These are phyloP conservation scores for Evansstolkia leycettana DNA, from an alignment of 495 filamentous ascomycete genomes.

Conservation along the genomic window DNA sequence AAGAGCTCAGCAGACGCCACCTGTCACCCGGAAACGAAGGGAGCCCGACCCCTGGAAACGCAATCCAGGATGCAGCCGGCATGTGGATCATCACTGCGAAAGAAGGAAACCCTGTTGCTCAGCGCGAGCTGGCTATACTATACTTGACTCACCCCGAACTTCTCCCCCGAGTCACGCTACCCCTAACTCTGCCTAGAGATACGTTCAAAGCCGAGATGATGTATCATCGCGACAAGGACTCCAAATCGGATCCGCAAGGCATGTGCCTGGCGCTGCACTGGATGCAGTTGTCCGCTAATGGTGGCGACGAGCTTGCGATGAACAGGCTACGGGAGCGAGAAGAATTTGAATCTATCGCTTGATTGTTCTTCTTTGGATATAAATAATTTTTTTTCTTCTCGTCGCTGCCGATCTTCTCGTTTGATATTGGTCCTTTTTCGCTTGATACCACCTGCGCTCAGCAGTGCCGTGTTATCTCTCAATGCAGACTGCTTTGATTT, in stretches of 20 bases:
- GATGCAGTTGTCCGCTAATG: constrained; percentile 85
- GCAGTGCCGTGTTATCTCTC: background rate
- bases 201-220: constrained; percentile 87
- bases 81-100: constrained; percentile 95
- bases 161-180: constrained; percentile 71
- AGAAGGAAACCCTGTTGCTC: constrained; percentile 85
- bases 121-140: constrained; percentile 86
- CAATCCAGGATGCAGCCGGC: constrained; percentile 71
- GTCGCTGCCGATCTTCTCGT: constrained; percentile 1
- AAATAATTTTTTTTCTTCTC: constrained; percentile 6
- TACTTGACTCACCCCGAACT: constrained; percentile 89
- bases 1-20: constrained; percentile 29
- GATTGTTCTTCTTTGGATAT: constrained; percentile 7
- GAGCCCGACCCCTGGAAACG: constrained; percentile 24
- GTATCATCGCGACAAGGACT: constrained; percentile 41
- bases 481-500: background rate
- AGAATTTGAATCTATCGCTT: constrained; percentile 43
- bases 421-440: constrained; percentile 1
- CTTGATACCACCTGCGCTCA: constrained; percentile 10
- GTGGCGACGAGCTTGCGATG: constrained; percentile 77
- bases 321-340: constrained; percentile 70
- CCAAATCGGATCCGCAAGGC: constrained; percentile 66
- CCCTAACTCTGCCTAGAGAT: constrained; percentile 73
- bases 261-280: constrained; percentile 97
- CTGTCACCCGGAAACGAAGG: constrained; percentile 27